These are phyloP conservation scores for Cladophialophora chaetospira DNA, from an alignment of 2,329 filamentous ascomycete species.

Conservation along the genomic window DNA sequence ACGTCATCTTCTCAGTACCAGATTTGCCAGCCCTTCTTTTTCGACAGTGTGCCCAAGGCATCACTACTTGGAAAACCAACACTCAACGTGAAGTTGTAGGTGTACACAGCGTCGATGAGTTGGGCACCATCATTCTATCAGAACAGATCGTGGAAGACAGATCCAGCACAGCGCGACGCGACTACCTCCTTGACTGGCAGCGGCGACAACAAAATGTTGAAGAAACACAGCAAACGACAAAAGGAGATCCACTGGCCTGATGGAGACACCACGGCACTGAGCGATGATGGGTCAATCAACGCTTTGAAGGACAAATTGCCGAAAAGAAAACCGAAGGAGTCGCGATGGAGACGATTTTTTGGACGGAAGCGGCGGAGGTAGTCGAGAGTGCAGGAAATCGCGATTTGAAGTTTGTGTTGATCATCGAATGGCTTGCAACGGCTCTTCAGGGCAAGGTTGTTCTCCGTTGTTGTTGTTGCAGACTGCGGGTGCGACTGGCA, in stretches of 20 bases:
- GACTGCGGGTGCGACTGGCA: too few species aligned
- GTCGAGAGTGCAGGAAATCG: background rate
- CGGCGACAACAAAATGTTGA: conserved; percentile 4
- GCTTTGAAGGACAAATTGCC: conserved; percentile 5
- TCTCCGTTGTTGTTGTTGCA: background rate
- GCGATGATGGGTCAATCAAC: conserved; percentile 2
- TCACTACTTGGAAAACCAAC: too few species aligned
- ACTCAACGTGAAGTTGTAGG: background rate
- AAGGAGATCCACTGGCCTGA: conserved; percentile 2
- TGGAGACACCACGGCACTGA: background rate
- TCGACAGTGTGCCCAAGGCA: too few species aligned
- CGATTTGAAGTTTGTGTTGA: background rate
- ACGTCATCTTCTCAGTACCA: background rate
- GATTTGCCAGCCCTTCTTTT: background rate
- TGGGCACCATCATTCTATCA: background rate
- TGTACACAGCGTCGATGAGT: background rate
- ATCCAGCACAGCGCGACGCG: background rate
- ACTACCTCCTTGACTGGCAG: background rate
- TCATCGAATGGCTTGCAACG: background rate
- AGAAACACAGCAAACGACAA: background rate
- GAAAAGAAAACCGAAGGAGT: conserved; percentile 4
- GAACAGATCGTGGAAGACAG: background rate
- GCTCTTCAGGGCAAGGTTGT: background rate
- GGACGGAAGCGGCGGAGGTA: background rate
- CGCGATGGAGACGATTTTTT: conserved; percentile 12